Evolutionary conservation across 2,329 filamentous ascomycete species (phyloP).

Genomic region (Diplodia scrobiculata): DNA sequence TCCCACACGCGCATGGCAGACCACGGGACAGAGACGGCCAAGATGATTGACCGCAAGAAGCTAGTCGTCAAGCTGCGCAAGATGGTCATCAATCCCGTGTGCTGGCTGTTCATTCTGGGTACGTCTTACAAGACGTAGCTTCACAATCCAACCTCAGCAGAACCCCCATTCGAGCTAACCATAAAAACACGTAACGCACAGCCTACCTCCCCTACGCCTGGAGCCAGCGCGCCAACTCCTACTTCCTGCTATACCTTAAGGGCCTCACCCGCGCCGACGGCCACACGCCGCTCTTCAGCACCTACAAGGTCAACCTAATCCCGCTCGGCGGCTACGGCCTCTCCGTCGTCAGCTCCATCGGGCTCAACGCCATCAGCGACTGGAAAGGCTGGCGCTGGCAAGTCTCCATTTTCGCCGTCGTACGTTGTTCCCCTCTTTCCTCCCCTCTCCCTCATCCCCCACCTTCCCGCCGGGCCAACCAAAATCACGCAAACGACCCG

Average conservation of each 20-base stretch:
- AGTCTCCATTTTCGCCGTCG: constrained; percentile 28
- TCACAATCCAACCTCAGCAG: background rate
- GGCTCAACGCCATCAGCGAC: constrained; percentile 30
- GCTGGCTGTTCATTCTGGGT: constrained; percentile 29
- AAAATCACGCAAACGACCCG: too few relatives aligned
- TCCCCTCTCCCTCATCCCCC: too few relatives aligned
- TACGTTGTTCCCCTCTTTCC: background rate
- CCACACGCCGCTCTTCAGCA: constrained; percentile 24
- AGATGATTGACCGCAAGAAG: constrained; percentile 23
- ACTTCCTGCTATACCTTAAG: constrained; percentile 31
- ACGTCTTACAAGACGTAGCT: background rate
- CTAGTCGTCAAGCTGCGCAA: constrained; percentile 27
- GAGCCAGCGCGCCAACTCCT: constrained; percentile 31
- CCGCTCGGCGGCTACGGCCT: constrained; percentile 31
- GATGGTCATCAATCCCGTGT: constrained; percentile 28
- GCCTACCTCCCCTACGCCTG: constrained; percentile 31
- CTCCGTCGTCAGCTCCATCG: constrained; percentile 27
- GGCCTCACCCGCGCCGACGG: constrained; percentile 28
- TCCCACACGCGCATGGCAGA: constrained; percentile 8
- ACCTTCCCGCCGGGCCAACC: background rate
- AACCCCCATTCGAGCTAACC: background rate
- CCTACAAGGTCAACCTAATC: constrained; percentile 32
- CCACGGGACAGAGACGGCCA: constrained; percentile 20
- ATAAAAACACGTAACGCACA: background rate
- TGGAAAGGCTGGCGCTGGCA: constrained; percentile 31